Conservation (phyloP, 2,329 filamentous ascomycete genomes). For the Exophiala viscosa region DNA sequence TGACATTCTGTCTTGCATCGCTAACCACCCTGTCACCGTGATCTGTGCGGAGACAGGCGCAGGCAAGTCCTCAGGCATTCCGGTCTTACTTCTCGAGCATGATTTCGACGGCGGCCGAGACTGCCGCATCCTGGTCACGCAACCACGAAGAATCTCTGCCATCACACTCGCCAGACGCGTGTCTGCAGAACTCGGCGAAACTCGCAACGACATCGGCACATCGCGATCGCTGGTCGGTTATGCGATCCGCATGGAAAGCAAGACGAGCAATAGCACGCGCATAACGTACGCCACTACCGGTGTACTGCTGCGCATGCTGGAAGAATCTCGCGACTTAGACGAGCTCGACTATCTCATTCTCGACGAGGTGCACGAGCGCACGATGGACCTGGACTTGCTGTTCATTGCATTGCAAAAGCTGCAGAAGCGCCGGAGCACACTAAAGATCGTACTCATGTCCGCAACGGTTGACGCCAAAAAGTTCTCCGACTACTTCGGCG, state of each 20-base stretch:
- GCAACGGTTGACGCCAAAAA: constrained; percentile 90
- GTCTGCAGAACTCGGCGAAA: constrained; percentile 89
- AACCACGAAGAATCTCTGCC: constrained; percentile 91
- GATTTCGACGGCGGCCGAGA: constrained; percentile 73
- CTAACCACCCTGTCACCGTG: constrained; percentile 79
- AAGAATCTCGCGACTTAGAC: constrained; percentile 76
- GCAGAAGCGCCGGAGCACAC: constrained; percentile 68
- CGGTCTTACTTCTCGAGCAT: constrained; percentile 86
- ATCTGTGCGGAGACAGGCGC: constrained; percentile 95
- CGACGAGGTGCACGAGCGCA: constrained; percentile 96
- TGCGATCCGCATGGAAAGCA: constrained; percentile 88
- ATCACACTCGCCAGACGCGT: constrained; percentile 91
- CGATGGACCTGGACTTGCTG: constrained; percentile 94
- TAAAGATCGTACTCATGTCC: constrained; percentile 96
- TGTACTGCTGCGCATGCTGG: constrained; percentile 97
- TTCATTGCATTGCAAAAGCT: constrained; percentile 86
- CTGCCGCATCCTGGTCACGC: constrained; percentile 93
- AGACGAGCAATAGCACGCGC: constrained; percentile 73
- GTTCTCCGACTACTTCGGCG: constrained; percentile 78
- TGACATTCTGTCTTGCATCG: constrained; percentile 72
- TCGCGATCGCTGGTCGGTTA: constrained; percentile 83
- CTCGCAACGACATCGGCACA: constrained; percentile 75
- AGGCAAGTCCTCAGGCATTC: constrained; percentile 97
- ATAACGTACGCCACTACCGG: constrained; percentile 80
- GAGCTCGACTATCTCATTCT: constrained; percentile 92